Evolutionary conservation across 1,139 yeast genomes (phyloP), one percentile per base, ranked within the genome.

Genomic region (Scheffersomyces lignicola): DNA sequence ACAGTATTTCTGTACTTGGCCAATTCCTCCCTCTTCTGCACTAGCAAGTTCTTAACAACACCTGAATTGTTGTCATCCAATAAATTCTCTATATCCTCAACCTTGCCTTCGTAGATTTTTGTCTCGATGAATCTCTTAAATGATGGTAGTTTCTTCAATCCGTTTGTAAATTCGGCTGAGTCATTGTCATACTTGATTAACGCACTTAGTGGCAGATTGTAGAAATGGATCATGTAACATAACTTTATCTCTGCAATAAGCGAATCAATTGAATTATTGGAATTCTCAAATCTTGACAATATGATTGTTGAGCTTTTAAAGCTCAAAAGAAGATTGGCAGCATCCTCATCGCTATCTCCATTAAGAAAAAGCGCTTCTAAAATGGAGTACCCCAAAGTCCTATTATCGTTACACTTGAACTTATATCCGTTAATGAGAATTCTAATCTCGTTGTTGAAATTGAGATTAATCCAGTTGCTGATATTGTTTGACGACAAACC

Each of bases 151-250:
- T 56, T 60, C 18, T 68, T 50, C 29, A 70, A 48, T 3, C 56
- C 54, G 7, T 48, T 53, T 4, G 48, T 37, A 37, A 51, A 49
- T 7, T 41, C 26, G 4, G 29, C 31, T 6, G 33, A 26, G n/a
- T 35, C 39, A 9, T 35, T 32, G 14, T 33, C 38, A 20, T 38
- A 23, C 8, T 40, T 38, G 8, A 52, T 39, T 14, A 72, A 62
- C 1, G 75, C 56, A 0, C 84, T 68, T 36, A 81, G 69, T 1
- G 92, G 88, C 59, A 80, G 83, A 39, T 77, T 80, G 51, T 76
- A 84, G 53, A 78, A 85, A 49, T 82, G 83, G 4, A 81, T 71
- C 87, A 86, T 81, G 47, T 80, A 69, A 18, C 81, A 62, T 40
- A 83, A 66, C 46, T 80, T 81, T 43, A 86, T 60, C 31, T 76